A percentile compares a stretch with the other conserved stretches of the same genome.
Evolutionary conservation across 164 flowering plant species (phyloP).

Genomic region (Pachysandra terminalis): DNA sequence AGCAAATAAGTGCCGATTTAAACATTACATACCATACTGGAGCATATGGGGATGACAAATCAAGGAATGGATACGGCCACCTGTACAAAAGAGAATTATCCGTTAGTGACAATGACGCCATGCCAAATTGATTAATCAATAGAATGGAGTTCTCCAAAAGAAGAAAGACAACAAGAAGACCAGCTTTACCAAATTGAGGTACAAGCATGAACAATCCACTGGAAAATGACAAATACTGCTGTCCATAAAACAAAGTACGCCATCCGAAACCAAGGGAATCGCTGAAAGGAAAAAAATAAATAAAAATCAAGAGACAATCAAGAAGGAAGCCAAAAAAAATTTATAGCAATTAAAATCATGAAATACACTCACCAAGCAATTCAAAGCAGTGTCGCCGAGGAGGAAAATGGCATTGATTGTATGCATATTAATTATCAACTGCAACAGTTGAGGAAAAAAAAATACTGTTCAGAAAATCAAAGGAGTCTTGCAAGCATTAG

Average conservation of each 20-base stretch:
- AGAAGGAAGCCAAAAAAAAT: neutral
- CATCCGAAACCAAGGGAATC: conserved; percentile 83
- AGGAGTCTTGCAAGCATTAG: neutral
- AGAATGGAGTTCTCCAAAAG: no score
- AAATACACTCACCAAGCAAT: conserved; percentile 57
- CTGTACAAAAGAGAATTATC: conserved; percentile 16
- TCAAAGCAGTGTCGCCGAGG: conserved; percentile 70
- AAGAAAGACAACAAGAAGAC: no score
- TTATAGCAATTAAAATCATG: neutral
- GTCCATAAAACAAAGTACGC: conserved; percentile 86
- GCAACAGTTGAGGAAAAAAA: conserved; percentile 19
- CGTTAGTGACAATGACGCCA: no score
- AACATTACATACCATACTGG: conserved; percentile 41
- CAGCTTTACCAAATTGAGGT: conserved; percentile 47
- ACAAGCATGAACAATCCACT: conserved; percentile 83
- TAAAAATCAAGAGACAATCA: neutral
- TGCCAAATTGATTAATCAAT: no score
- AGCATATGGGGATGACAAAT: conserved; percentile 55
- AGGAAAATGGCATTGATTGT: conserved; percentile 78
- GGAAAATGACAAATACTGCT: conserved; percentile 56
- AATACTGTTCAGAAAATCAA: neutral
- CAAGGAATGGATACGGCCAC: conserved; percentile 74
- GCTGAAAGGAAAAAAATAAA: conserved; percentile 41
- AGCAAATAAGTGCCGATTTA: neutral
- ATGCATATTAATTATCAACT: conserved; percentile 79